A percentile compares a stretch with the other conserved stretches of the same genome.
phyloP scores from a whole-genome alignment of 768 basidiomycete species.

The Asterophora parasitica region DNA sequence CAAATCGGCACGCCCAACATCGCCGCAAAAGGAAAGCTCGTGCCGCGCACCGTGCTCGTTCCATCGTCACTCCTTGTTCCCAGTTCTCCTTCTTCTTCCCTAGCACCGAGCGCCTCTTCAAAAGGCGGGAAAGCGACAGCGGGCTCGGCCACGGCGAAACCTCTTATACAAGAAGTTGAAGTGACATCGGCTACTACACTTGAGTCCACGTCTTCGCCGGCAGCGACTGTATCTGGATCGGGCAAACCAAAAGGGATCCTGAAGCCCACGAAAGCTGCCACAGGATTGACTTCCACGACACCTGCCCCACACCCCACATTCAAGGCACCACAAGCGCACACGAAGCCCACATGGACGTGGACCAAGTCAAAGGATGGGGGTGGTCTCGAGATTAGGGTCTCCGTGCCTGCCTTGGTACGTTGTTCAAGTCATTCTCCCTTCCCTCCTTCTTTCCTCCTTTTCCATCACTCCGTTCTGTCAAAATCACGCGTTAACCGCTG shows the following conservation, averaged over 20 bases:
- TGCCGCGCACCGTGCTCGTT: constrained; percentile 52
- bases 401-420: constrained; percentile 57
- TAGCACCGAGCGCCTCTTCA: too few relatives aligned
- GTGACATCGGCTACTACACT: constrained; percentile 14
- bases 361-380: constrained; percentile 28
- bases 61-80: constrained; percentile 36
- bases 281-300: constrained; percentile 1
- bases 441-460: background rate
- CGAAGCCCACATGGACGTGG: constrained; percentile 49
- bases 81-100: constrained; percentile 9
- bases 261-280: constrained; percentile 23
- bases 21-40: constrained; percentile 64
- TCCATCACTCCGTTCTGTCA: too few relatives aligned
- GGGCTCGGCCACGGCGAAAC: constrained; percentile 25
- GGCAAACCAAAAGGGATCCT: constrained; percentile 38
- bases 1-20: constrained; percentile 75
- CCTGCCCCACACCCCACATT: background rate
- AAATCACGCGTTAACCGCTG: too few relatives aligned
- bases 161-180: constrained; percentile 43
- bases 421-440: background rate
- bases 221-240: too few relatives aligned
- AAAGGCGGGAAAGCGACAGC: background rate
- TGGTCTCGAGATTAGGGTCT: constrained; percentile 43
- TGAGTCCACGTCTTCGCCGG: background rate
- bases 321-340: constrained; percentile 18